Conservation (phyloP, 495 filamentous ascomycete genomes). For the Neurospora hispaniola region DNA sequence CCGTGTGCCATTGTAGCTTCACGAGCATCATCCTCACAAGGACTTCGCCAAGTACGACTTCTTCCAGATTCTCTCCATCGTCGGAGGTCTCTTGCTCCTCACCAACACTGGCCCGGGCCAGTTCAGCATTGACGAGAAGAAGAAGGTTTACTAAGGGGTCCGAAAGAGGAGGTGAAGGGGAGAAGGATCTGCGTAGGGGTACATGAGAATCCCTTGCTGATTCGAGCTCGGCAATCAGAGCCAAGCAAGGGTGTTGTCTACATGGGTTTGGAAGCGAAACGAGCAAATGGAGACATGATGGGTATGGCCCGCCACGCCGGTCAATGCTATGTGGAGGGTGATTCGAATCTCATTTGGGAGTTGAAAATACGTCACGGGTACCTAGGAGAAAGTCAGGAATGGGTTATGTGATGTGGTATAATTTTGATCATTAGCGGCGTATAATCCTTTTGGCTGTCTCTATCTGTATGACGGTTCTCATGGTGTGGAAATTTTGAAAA, state of each 20-base stretch:
- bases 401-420: not conserved
- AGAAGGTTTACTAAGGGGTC: slow-evolving; percentile 83
- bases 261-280: not conserved
- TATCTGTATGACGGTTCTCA: not conserved
- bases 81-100: slow-evolving; percentile 86
- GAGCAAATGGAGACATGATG: not conserved
- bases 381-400: not conserved
- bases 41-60: slow-evolving; percentile 99
- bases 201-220: not conserved
- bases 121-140: slow-evolving; percentile 98
- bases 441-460: not conserved
- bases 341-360: not conserved
- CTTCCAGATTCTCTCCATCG: slow-evolving; percentile 98
- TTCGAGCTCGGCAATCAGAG: not conserved
- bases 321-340: not conserved
- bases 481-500: not conserved
- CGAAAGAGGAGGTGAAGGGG: not conserved
- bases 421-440: not conserved
- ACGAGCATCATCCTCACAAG: slow-evolving; percentile 96
- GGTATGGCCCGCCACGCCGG: not conserved
- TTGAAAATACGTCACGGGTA: not conserved
- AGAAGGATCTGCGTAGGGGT: not conserved
- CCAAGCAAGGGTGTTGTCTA: not conserved
- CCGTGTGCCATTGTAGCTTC: slow-evolving; percentile 50
- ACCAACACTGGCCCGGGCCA: slow-evolving; percentile 98